Conservation (phyloP, 768 basidiomycete genomes). For the Rubroboletus pulcherrimus region DNA sequence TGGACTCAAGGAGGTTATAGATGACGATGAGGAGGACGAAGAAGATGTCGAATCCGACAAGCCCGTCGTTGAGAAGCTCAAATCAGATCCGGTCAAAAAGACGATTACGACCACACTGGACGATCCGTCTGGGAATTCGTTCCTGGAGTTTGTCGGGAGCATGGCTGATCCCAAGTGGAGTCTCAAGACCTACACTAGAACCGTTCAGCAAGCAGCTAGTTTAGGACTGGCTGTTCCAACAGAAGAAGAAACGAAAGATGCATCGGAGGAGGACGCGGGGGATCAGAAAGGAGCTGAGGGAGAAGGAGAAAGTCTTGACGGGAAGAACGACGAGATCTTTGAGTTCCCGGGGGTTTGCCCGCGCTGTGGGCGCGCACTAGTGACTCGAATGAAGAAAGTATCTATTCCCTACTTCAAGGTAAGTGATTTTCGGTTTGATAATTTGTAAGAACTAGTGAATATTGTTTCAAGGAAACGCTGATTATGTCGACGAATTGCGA, state of each 20-base stretch:
- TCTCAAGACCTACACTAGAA: slow-evolving; percentile 75
- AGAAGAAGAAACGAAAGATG: slow-evolving; percentile 35
- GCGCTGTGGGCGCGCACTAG: slow-evolving; percentile 75
- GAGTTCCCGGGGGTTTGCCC: slow-evolving; percentile 87
- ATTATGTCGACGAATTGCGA: slow-evolving; percentile 99
- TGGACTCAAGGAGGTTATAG: slow-evolving; percentile 59
- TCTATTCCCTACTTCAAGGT: slow-evolving; percentile 98
- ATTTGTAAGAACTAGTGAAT: not conserved
- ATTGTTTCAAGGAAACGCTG: slow-evolving; percentile 67
- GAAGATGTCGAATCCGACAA: slow-evolving; percentile 21
- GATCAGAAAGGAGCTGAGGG: slow-evolving; percentile 9
- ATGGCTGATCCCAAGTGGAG: slow-evolving; percentile 94
- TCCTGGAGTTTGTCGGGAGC: slow-evolving; percentile 83
- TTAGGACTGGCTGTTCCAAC: slow-evolving; percentile 62
- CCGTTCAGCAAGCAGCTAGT: slow-evolving; percentile 72
- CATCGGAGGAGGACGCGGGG: not conserved
- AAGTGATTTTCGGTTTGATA: not conserved
- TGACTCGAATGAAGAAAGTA: slow-evolving; percentile 95
- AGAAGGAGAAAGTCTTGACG: slow-evolving; percentile 25
- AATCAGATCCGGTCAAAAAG: slow-evolving; percentile 53
- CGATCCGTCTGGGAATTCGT: slow-evolving; percentile 96
- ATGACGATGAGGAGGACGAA: slow-evolving; percentile 53
- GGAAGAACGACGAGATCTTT: slow-evolving; percentile 80
- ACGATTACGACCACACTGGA: slow-evolving; percentile 83
- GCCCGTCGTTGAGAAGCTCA: slow-evolving; percentile 31